Base-by-base conservation (phyloP, 768 basidiomycete genomes). In the Boletus rubroflammeus region DNA sequence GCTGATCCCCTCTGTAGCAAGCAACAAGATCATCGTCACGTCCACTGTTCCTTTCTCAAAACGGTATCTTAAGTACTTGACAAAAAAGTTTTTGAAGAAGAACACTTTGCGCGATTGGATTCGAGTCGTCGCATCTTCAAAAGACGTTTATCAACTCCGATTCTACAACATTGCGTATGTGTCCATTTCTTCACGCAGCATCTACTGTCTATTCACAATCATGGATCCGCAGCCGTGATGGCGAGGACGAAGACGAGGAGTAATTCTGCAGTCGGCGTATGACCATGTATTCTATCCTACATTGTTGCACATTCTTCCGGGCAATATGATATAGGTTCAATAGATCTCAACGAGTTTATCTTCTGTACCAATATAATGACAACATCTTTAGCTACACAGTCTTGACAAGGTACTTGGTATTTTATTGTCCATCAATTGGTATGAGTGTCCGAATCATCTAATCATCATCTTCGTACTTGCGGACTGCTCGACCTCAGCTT, bases 71-170 rank as follows among this genome's bases (percentile, higher is more conserved):
- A 98, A 98, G 76, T 99, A 98, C 77, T 81, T 98, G 57, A 98
- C 96, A 59, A 98, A 98, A 83, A 96, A 96, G 80, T 95, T 93
- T 82, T 81, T 98, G 76, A 98, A 98, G 84, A 97, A 97, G 84
- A 94, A 95, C 78, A 76, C 80, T 42, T 81, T 97, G 65, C 87
- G 94, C 62, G 95, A 98, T 77, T 98, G 93, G 90, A 93, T 98
- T 72, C 94, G 93, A 52, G 96, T 99, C 62, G 93, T 98, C 62
- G 93, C 97, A 39, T 86, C 93, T 29, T 81, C 85, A 50, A 97
- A 98, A 79, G 92, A 97, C 71, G 83, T 81, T 65, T 99, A 98
- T 77, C 86, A 94, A 67, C 86, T 99, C 61, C 83, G 88, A 63
- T 96, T 95, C 88, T 95, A 90, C 80, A 93, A 93, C 72, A 89